phyloP scores from a whole-genome alignment of 495 filamentous ascomycete species.

The Penicillium goetzii region DNA sequence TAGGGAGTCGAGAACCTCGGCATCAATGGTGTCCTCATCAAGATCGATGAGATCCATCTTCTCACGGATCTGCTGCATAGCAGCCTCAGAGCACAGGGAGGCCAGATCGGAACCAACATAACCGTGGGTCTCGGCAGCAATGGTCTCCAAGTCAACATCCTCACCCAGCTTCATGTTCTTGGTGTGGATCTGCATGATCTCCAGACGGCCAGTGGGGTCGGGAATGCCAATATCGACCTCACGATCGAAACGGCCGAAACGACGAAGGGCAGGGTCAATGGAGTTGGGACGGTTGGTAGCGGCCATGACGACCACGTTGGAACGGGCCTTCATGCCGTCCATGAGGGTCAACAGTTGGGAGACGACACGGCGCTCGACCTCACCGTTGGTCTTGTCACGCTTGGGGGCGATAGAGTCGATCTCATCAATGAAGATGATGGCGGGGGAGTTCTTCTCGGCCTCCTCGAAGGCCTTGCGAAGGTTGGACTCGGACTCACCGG shows the following conservation, averaged over 20 bases:
- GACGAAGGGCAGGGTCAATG: constrained; percentile 90
- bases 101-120: constrained; percentile 99
- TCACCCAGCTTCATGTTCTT: constrained; percentile 99
- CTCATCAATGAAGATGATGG: constrained; percentile 99
- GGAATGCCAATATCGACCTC: constrained; percentile 98
- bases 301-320: constrained; percentile 98
- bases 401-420: constrained; percentile 99
- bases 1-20: constrained; percentile 95
- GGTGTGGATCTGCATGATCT: constrained; percentile 98
- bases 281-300: constrained; percentile 97
- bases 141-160: constrained; percentile 95
- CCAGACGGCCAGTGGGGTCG: constrained; percentile 96
- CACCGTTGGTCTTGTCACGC: constrained; percentile 99
- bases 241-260: constrained; percentile 96
- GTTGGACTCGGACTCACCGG: constrained; percentile 97
- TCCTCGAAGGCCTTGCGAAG: constrained; percentile 97
- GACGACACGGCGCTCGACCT: constrained; percentile 97
- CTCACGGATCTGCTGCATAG: constrained; percentile 99
- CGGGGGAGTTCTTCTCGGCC: constrained; percentile 98
- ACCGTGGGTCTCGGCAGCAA: constrained; percentile 97
- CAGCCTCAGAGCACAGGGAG: constrained; percentile 98
- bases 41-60: constrained; percentile 99
- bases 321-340: constrained; percentile 99
- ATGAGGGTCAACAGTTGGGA: constrained; percentile 97
- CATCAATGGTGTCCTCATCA: constrained; percentile 98